phyloP scores from a whole-genome alignment of 2,329 filamentous ascomycete genomes.

The Exophiala xenobiotica region DNA sequence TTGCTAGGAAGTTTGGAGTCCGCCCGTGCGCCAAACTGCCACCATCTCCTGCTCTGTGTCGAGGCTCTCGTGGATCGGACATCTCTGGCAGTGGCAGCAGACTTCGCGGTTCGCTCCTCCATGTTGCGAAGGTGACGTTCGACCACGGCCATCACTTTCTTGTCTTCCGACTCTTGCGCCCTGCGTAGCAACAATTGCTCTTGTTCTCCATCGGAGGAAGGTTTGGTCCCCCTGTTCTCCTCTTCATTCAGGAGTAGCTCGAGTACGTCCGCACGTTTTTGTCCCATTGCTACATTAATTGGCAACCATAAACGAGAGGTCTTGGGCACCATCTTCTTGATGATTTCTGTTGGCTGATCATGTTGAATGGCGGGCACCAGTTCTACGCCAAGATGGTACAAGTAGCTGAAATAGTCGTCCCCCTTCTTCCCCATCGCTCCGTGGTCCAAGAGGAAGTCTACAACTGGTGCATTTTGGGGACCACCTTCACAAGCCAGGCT shows the following conservation, averaged over 20 bases:
- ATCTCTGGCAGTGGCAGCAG: too few species aligned
- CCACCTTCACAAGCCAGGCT: conserved; percentile 3
- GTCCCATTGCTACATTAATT: not conserved
- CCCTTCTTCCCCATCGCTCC: not conserved
- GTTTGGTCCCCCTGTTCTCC: not conserved
- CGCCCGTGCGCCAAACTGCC: too few species aligned
- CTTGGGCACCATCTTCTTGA: not conserved
- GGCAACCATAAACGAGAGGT: not conserved
- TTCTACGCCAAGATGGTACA: not conserved
- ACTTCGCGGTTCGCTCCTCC: too few species aligned
- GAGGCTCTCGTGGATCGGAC: too few species aligned
- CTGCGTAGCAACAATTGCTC: not conserved
- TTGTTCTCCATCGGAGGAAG: not conserved
- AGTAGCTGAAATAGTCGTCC: not conserved
- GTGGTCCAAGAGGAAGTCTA: conserved; percentile 8
- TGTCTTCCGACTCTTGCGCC: conserved; percentile 3
- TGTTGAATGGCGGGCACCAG: not conserved
- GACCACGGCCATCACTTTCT: conserved; percentile 2
- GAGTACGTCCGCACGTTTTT: conserved; percentile 1
- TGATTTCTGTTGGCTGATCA: conserved; percentile 1
- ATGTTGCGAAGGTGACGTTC: too few species aligned
- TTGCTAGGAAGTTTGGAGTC: too few species aligned
- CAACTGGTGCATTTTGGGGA: conserved; percentile 1
- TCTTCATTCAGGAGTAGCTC: not conserved
- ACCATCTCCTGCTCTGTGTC: too few species aligned